Percentiles rank a stretch among this genome's conserved stretches.
Conservation (phyloP, 2,329 filamentous ascomycete genomes). For the Penicillium sp. region DNA sequence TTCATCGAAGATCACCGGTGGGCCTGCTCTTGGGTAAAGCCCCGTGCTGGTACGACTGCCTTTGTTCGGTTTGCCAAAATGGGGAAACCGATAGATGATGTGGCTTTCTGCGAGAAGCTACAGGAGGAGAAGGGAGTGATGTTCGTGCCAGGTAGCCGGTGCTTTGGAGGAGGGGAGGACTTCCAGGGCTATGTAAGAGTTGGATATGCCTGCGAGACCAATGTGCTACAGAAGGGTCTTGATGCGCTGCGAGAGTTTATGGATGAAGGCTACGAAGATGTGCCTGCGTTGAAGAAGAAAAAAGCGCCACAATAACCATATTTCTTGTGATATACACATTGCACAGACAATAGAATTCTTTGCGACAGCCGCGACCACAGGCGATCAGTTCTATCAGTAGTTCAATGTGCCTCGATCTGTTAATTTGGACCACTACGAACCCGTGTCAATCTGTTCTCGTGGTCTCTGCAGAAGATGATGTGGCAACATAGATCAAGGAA, state of each 20-base stretch:
- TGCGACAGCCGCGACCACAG: background rate
- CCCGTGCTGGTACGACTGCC: conserved; percentile 75
- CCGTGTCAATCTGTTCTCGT: too few species aligned
- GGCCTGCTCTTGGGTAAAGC: conserved; percentile 69
- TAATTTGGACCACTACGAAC: background rate
- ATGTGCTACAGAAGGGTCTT: conserved; percentile 67
- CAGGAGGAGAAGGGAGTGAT: conserved; percentile 70
- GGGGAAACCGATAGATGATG: conserved; percentile 67
- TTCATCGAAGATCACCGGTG: conserved; percentile 67
- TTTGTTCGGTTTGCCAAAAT: conserved; percentile 69
- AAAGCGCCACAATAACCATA: conserved; percentile 6
- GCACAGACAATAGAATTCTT: background rate
- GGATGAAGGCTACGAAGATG: conserved; percentile 55
- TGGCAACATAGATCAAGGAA: background rate
- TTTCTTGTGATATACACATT: background rate
- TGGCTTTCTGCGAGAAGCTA: conserved; percentile 68
- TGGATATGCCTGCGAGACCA: conserved; percentile 72
- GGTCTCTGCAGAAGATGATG: background rate
- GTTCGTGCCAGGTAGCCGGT: conserved; percentile 70
- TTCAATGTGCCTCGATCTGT: background rate
- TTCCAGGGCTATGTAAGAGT: conserved; percentile 76
- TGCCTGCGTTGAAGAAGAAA: conserved; percentile 37
- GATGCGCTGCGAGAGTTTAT: conserved; percentile 56
- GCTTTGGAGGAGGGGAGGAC: conserved; percentile 67
- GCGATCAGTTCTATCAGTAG: background rate